These are phyloP conservation scores for Pseudohyphozyma bogoriensis DNA, from an alignment of 768 basidiomycete species.

Conservation along the genomic window DNA sequence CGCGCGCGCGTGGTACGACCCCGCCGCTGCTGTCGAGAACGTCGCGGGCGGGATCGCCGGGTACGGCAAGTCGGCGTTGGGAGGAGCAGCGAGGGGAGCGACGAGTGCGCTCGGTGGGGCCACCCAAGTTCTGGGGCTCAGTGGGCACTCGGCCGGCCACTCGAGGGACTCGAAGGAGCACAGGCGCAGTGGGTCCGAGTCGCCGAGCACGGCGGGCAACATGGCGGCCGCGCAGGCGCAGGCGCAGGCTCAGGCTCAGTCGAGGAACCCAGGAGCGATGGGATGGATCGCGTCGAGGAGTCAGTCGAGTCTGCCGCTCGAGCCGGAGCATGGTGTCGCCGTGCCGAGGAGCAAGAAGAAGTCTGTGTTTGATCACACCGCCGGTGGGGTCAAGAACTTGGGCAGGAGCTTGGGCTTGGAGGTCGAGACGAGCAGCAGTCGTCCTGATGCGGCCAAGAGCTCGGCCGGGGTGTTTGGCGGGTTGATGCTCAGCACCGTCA, in stretches of 20 bases:
- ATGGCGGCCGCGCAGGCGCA: too few species aligned
- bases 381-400: slow-evolving; percentile 24
- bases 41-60: too few species aligned
- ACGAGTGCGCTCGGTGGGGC: slow-evolving; percentile 5
- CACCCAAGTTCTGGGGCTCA: neutral
- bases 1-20: slow-evolving; percentile 8
- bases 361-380: slow-evolving; percentile 9
- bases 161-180: too few species aligned
- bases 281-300: too few species aligned
- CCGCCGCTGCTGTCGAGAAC: slow-evolving; percentile 2
- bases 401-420: slow-evolving; percentile 31
- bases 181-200: too few species aligned
- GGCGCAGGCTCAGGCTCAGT: too few species aligned
- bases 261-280: too few species aligned
- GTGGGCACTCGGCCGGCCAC: neutral
- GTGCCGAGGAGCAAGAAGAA: slow-evolving; percentile 6
- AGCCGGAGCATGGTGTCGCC: too few species aligned
- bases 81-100: neutral
- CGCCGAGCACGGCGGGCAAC: too few species aligned
- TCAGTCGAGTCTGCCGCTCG: neutral
- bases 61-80: slow-evolving; percentile 4
- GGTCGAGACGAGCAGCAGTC: slow-evolving; percentile 12
- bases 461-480: slow-evolving; percentile 59
- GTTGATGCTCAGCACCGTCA: slow-evolving; percentile 56
- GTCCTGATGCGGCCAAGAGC: slow-evolving; percentile 44